phyloP scores from a whole-genome alignment of 257 asterid species.

The Ilex aquifolium region DNA sequence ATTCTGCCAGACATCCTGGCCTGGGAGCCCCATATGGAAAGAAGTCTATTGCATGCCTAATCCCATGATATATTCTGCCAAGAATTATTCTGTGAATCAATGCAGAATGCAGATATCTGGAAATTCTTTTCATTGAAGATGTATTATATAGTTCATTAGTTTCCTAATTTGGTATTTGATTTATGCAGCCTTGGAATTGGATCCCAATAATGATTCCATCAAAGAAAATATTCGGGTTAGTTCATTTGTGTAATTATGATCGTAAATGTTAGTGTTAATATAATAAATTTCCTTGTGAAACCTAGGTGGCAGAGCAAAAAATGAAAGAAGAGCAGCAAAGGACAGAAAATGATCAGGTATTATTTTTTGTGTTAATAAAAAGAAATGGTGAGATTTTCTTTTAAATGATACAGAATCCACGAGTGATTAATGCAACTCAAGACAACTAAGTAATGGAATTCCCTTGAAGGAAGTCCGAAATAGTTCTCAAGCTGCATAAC shows the following conservation, averaged over 20 bases:
- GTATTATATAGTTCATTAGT: not conserved
- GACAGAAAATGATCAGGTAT: conserved; percentile 51
- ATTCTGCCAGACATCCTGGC: too few species aligned
- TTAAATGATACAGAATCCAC: not conserved
- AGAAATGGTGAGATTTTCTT: not conserved
- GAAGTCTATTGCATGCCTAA: too few species aligned
- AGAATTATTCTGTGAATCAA: too few species aligned
- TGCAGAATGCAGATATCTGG: not conserved
- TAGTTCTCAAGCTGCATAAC: not conserved
- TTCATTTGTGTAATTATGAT: conserved; percentile 15
- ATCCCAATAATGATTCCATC: conserved; percentile 60
- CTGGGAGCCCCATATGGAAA: too few species aligned
- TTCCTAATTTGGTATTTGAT: conserved; percentile 17
- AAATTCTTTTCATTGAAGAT: not conserved
- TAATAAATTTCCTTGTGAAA: conserved; percentile 5
- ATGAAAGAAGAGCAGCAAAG: conserved; percentile 53
- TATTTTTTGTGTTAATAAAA: not conserved
- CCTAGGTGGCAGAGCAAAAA: conserved; percentile 72
- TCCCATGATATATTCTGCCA: too few species aligned
- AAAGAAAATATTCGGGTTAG: conserved; percentile 79
- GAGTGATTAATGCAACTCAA: not conserved
- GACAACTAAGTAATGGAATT: not conserved
- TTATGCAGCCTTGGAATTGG: conserved; percentile 72
- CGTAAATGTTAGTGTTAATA: conserved; percentile 6
- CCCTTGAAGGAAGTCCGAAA: not conserved